Evolutionary conservation across 345 rosid species (phyloP).

Genomic region (Salix viminalis): DNA sequence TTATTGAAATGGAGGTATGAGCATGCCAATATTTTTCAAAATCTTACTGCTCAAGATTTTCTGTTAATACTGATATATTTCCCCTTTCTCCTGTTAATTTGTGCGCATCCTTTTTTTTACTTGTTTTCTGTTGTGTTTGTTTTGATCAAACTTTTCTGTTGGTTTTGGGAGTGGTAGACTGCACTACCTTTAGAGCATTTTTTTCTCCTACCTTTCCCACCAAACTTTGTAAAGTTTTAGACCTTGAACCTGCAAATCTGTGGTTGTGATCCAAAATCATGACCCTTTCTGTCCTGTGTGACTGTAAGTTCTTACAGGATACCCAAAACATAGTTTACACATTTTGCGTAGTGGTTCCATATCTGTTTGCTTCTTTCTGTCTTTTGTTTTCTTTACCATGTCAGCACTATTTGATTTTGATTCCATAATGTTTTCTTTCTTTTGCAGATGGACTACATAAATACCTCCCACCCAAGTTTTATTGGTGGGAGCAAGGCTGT

Average conservation of each 20-base stretch:
- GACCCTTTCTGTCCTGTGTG: neutral
- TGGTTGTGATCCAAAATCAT: neutral
- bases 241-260: neutral
- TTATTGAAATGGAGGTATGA: constrained; percentile 89
- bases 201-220: neutral
- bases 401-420: neutral
- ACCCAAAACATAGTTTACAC: neutral
- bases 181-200: neutral
- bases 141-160: neutral
- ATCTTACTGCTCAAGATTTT: neutral
- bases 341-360: neutral
- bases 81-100: neutral
- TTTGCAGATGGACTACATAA: constrained; percentile 88
- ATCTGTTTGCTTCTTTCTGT: neutral
- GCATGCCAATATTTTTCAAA: neutral
- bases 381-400: neutral
- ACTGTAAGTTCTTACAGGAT: neutral
- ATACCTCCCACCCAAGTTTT: constrained; percentile 91
- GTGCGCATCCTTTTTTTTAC: neutral
- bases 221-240: neutral
- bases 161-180: neutral
- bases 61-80: neutral
- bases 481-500: constrained; percentile 92
- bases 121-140: neutral
- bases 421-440: neutral